Conservation (phyloP, 225 moss, liverwort and hornwort species). For the Antitrichia curtipendula region DNA sequence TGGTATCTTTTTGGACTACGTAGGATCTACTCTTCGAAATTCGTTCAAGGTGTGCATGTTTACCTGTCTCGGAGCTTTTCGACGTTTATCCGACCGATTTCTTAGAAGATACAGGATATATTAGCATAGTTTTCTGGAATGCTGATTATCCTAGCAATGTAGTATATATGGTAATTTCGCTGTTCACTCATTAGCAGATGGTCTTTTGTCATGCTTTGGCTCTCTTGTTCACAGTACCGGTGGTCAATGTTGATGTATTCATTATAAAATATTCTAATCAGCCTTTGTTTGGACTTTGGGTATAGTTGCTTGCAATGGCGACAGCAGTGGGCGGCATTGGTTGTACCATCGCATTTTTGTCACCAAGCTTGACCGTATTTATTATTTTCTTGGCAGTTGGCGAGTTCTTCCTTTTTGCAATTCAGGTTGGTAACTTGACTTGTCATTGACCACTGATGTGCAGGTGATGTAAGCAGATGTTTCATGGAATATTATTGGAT, state of each 20-base stretch:
- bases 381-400: constrained; percentile 74
- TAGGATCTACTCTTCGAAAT: constrained; percentile 72
- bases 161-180: background rate
- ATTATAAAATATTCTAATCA: background rate
- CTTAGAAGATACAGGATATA: background rate
- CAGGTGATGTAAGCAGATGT: background rate
- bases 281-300: background rate
- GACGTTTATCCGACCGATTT: background rate
- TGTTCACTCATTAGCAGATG: background rate
- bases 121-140: background rate
- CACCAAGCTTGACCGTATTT: constrained; percentile 37
- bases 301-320: constrained; percentile 44
- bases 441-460: background rate
- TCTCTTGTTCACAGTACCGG: background rate
- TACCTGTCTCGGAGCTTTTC: background rate
- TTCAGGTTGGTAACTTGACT: constrained; percentile 36
- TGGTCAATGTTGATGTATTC: background rate
- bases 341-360: constrained; percentile 57
- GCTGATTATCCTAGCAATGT: background rate
- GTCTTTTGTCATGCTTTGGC: background rate
- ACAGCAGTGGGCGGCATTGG: constrained; percentile 54
- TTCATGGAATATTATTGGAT: background rate
- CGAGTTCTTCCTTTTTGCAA: constrained; percentile 83
- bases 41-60: constrained; percentile 56
- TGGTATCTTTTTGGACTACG: constrained; percentile 64